phyloP scores from a whole-genome alignment of 345 rosid species.

The Euclidium syriacum region DNA sequence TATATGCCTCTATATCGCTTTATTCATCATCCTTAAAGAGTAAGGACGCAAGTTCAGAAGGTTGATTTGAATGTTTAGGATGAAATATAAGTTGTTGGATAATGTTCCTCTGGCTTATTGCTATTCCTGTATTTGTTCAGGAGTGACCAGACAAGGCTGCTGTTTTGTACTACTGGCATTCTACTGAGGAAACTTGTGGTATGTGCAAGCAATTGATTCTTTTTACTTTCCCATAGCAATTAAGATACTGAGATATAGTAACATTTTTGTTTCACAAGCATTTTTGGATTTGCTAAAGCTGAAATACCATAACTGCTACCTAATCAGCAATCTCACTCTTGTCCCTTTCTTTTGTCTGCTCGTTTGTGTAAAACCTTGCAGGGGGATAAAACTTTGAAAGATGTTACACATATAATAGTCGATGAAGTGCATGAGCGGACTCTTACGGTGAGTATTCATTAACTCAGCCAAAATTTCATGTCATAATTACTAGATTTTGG shows the following conservation, averaged over 20 bases:
- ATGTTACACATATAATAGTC: constrained; percentile 77
- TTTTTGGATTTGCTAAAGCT: too few relatives aligned
- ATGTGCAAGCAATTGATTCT: constrained; percentile 19
- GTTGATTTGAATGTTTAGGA: background rate
- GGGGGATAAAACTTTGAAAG: constrained; percentile 72
- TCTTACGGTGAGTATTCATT: constrained; percentile 57
- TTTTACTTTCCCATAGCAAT: too few relatives aligned
- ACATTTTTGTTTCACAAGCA: too few relatives aligned
- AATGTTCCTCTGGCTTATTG: too few relatives aligned
- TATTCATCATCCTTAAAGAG: background rate
- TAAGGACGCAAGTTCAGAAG: too few relatives aligned
- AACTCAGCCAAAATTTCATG: background rate
- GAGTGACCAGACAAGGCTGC: constrained; percentile 85
- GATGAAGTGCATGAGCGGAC: constrained; percentile 98
- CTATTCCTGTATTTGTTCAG: constrained; percentile 47
- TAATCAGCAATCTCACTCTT: background rate
- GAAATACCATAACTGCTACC: too few relatives aligned
- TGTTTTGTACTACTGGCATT: constrained; percentile 92
- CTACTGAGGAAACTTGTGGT: constrained; percentile 83
- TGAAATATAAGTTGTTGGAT: constrained; percentile 9
- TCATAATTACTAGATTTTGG: too few relatives aligned
- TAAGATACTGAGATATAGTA: too few relatives aligned
- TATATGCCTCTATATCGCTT: background rate
- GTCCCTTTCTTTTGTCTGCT: background rate
- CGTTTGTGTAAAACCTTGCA: constrained; percentile 31